Conservation (phyloP, 345 rosid genomes). For the Brassica carinata region DNA sequence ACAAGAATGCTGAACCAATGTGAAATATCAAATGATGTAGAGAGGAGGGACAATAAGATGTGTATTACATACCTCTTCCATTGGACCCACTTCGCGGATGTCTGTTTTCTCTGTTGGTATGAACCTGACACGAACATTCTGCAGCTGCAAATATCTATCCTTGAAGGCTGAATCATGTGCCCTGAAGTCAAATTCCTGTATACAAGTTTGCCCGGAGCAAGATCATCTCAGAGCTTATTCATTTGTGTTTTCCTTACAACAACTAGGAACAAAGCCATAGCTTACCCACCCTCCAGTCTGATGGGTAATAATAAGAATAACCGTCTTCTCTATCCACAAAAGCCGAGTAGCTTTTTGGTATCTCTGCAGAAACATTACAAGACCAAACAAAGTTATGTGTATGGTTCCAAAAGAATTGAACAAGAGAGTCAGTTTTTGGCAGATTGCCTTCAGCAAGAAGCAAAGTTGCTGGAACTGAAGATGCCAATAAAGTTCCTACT, state of each 20-base stretch:
- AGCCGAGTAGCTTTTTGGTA: slow-evolving; percentile 58
- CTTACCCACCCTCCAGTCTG: slow-evolving; percentile 94
- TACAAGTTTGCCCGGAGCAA: not conserved
- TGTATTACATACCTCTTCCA: slow-evolving; percentile 61
- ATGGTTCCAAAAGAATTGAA: slow-evolving; percentile 4
- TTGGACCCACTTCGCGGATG: slow-evolving; percentile 78
- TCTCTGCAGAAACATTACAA: slow-evolving; percentile 47
- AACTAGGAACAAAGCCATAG: slow-evolving; percentile 5
- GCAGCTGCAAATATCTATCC: slow-evolving; percentile 70
- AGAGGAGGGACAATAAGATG: not conserved
- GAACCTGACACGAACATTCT: slow-evolving; percentile 83
- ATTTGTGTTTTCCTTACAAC: not conserved
- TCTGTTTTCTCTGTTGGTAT: slow-evolving; percentile 76
- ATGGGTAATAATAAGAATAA: slow-evolving; percentile 81
- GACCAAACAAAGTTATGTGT: not conserved
- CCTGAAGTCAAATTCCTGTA: slow-evolving; percentile 76
- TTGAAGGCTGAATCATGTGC: slow-evolving; percentile 94
- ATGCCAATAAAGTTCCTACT: slow-evolving; percentile 58
- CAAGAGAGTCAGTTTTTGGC: not conserved
- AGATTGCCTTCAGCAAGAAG: slow-evolving; percentile 73
- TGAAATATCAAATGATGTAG: not conserved
- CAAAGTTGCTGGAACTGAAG: slow-evolving; percentile 49
- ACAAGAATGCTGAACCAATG: not conserved
- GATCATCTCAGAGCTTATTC: slow-evolving; percentile 8
- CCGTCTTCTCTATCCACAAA: slow-evolving; percentile 73